These are phyloP conservation scores for Tolypocladium tundrense DNA, from an alignment of 2,329 filamentous ascomycete species.

Conservation along the genomic window DNA sequence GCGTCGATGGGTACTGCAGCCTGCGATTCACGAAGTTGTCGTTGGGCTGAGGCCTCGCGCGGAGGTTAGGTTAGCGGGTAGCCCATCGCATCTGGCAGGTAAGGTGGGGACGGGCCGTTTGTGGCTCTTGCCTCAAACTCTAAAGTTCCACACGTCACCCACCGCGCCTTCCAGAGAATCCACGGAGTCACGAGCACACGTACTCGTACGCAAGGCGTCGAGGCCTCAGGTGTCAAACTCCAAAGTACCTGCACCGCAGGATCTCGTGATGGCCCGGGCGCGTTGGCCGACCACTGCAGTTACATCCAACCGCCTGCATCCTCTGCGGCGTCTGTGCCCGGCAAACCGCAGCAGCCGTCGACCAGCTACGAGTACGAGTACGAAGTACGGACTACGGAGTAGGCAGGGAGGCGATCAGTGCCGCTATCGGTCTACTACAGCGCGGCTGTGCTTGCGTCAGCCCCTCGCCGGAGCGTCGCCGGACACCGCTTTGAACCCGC, in stretches of 20 bases:
- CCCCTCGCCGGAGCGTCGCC: not conserved
- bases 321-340: not conserved
- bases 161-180: not conserved
- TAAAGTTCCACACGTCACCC: not conserved
- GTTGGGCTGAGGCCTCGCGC: not conserved
- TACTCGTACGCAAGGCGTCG: not conserved
- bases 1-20: not conserved
- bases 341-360: not conserved
- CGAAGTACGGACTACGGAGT: no score
- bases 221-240: not conserved
- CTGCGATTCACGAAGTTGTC: not conserved
- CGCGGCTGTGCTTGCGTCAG: not conserved
- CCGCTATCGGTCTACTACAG: not conserved
- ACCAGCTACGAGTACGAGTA: not conserved
- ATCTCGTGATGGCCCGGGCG: not conserved
- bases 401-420: not conserved
- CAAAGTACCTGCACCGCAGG: not conserved
- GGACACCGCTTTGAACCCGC: not conserved
- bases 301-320: not conserved
- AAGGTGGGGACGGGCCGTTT: not conserved
- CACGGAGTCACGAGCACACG: not conserved
- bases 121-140: not conserved
- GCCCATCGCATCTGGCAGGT: not conserved
- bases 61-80: not conserved
- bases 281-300: not conserved